Base-by-base conservation (phyloP, 805 yeast genomes). In the Sungouiella thailandica region DNA sequence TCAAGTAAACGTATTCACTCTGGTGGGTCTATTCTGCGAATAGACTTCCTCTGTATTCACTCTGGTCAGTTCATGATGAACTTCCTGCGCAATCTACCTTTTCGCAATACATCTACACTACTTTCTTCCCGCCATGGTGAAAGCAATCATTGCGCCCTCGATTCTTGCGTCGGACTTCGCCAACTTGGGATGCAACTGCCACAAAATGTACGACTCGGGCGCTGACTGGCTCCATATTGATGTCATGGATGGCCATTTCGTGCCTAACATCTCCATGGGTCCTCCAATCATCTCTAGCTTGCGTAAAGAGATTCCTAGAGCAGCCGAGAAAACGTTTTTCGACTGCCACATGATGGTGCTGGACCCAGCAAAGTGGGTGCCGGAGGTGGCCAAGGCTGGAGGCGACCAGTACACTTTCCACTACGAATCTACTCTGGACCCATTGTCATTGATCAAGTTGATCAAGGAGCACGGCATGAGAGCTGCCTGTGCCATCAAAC, bases 331-430 rank as follows among this genome's bases (percentile, higher is more conserved):
- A 17, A 51, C 62, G 29, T 75, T 75, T 43, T 90, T 93, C 54
- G 98, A 93, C 59, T 90, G 97, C 62, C 98, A 93, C 63, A 89
- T 93, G 96, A 93, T 93, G 98, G 97, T 93, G 25, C 69, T 88
- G 15, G 65, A 72, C 36, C 98, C 98, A 11, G 95, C 85, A 55
- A 78, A 80, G 54, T 93, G 97, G 97, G 93, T 93, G 36, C 83
- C 76, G 31, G 94, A 83, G 42, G 80, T 93, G 50, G 97, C 94
- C 28, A 76, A 81, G 45, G 90, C 89, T 28, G 97, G 97, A 37
- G 97, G 96, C 31, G 94, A 87, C 58, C 95, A 84, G 59, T 93
- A 86, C 60, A 89, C 97, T 8, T 93, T 93, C 74, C 98, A 93
- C 65, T 83, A 80, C 60, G 98, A 93, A 64, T 83, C 96, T 19